These are phyloP conservation scores for Aureobasidium sp. DNA, from an alignment of 2,329 filamentous ascomycete genomes.

Conservation along the genomic window DNA sequence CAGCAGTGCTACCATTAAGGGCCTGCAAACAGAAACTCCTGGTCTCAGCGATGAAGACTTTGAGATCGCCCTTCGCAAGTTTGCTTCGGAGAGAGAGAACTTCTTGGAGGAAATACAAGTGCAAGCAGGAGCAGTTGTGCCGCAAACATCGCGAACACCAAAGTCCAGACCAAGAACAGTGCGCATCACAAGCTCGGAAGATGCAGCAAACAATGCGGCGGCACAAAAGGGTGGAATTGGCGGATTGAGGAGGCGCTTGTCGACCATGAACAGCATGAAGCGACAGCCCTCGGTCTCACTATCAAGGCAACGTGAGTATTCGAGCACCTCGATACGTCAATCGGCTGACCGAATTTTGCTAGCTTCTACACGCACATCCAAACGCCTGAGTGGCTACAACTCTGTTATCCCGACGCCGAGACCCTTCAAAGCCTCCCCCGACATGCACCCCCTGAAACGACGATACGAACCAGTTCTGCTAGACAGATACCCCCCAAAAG, in stretches of 20 bases:
- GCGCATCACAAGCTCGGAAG: slow-evolving; percentile 71
- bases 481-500: slow-evolving; percentile 84
- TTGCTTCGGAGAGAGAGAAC: slow-evolving; percentile 87
- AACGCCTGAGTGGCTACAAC: slow-evolving; percentile 92
- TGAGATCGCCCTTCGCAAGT: slow-evolving; percentile 86
- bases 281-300: slow-evolving; percentile 65
- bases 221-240: slow-evolving; percentile 60
- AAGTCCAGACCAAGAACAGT: slow-evolving; percentile 76
- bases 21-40: slow-evolving; percentile 32
- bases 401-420: slow-evolving; percentile 93
- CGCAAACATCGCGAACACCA: slow-evolving; percentile 22
- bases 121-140: slow-evolving; percentile 70
- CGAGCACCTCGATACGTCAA: background rate
- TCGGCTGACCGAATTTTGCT: slow-evolving; percentile 44
- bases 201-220: slow-evolving; percentile 29
- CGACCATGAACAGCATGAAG: slow-evolving; percentile 93
- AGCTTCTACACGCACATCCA: slow-evolving; percentile 71
- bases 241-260: slow-evolving; percentile 86
- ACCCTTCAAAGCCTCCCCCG: slow-evolving; percentile 77
- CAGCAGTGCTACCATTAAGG: slow-evolving; percentile 58
- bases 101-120: slow-evolving; percentile 91
- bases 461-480: slow-evolving; percentile 94
- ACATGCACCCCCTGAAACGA: slow-evolving; percentile 92
- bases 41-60: slow-evolving; percentile 74
- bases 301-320: slow-evolving; percentile 8